Base-by-base conservation (phyloP, 441 rosid genomes). In the Theobroma grandiflorum region DNA sequence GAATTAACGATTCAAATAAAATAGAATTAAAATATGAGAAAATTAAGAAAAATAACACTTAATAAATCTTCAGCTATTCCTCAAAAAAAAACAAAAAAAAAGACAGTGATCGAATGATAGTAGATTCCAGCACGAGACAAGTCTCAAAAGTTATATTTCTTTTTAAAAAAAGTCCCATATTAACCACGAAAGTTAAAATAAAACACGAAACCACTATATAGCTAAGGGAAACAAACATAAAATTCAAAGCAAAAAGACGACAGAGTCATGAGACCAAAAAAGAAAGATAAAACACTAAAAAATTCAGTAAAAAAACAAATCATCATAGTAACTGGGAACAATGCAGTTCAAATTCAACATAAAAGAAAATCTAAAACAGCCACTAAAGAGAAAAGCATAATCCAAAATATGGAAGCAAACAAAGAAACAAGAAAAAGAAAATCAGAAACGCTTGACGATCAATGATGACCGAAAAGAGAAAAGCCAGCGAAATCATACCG, bases 331-430 rank as follows among this genome's bases (percentile, higher is more conserved):
- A 38, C 10, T 55, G 53, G 57, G 43, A 42, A 11, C 76, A 81
- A 76, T 81, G 83, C 58, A 70, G 72, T 18, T 7, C 4, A 69
- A 69, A 40, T 61, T 16, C 7, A 47, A 43, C 62, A 75, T 20
- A 37, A 66, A 74, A 12, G 3, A 45, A 9, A 50, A 22, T 9
- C 81, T 16, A n/a, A 40, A 72, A 70, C 53, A n/a, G 8, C 11
- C 0, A 9, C 0, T 50, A 35, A 52, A 50, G 42, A 45, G 42
- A 9, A 40, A 5, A 3, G 22, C 20, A 12, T 26, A 47, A 47
- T 26, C 38, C 40, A 49, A 33, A 26, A 64, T 0, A 6, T 7
- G 3, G 3, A 31, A 70, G 57, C 57, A 47, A 65, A 12, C 26
- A 65, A 18, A 65, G 12, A 18, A 18, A 33, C 43, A 35, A 6